Evolutionary conservation across 2,329 filamentous ascomycete species (phyloP).

Genomic region (Penicillium hordei): DNA sequence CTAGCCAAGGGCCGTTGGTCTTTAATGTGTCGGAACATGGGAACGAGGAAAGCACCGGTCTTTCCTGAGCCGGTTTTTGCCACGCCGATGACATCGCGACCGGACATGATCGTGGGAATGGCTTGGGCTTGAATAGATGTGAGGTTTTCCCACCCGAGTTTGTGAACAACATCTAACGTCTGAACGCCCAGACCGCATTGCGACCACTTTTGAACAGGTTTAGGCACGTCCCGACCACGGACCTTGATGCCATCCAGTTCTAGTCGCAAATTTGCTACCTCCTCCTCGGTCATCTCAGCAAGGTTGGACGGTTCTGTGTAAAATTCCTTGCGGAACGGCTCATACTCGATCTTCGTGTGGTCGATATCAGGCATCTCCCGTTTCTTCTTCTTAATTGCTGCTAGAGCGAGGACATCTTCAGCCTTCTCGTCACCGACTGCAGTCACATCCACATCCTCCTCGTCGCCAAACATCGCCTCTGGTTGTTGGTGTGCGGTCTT

Average conservation of each 20-base stretch:
- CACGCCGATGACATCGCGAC: conserved; percentile 90
- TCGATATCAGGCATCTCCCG: conserved; percentile 89
- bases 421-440: conserved; percentile 62
- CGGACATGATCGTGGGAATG: conserved; percentile 92
- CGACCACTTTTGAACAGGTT: conserved; percentile 94
- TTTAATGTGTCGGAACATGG: conserved; percentile 97
- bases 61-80: conserved; percentile 98
- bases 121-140: conserved; percentile 96
- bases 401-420: conserved; percentile 64
- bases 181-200: conserved; percentile 88
- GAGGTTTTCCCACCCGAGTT: conserved; percentile 79
- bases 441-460: conserved; percentile 68
- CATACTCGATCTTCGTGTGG: conserved; percentile 81
- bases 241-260: conserved; percentile 97
- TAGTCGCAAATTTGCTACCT: conserved; percentile 75
- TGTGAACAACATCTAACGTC: conserved; percentile 79
- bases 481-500: conserved; percentile 64
- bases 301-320: conserved; percentile 89
- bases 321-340: conserved; percentile 88
- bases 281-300: conserved; percentile 76
- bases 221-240: conserved; percentile 80
- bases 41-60: conserved; percentile 90
- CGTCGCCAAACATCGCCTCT: conserved; percentile 83
- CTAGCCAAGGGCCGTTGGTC: conserved; percentile 81
- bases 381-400: conserved; percentile 70